Evolutionary conservation across 73 alveolate genomes (phyloP), one percentile per base, ranked within the genome.

Genomic region (Paramecium sonneborni): DNA sequence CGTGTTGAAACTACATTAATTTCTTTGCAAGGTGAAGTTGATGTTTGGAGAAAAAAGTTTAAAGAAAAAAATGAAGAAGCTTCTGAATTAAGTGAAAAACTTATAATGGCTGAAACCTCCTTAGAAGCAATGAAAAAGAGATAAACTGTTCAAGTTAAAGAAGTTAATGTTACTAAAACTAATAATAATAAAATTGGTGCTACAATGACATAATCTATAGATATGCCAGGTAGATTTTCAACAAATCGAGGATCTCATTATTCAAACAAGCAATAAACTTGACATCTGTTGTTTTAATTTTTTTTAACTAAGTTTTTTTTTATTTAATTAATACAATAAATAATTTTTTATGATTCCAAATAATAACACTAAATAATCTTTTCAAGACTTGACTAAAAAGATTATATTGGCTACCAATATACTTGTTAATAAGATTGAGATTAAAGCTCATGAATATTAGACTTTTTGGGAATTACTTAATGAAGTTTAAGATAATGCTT

Each of bases 401-500:
- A 62, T 62, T 21, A 62, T 32, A 30, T 30, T 30, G 48, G 18
- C 84, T 32, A 62, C 39, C 3, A 62, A 62, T 30, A 62, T 62
- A 11, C 44, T 74, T 28, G 87, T 28, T 14, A 79, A 46, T 8
- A 79, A 79, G 21, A 44, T 79, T 1, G 90, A 79, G 20, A 79
- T 79, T 24, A 79, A 79, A 14, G 44, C 69, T 41, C 24, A 39
- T 41, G 90, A 79, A 34, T 79, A 79, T 79, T 30, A 21, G 30
- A 24, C 74, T 15, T 79, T 79, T 79, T 79, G 90, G 90, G 90
- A 79, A 43, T 43, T 43, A 23, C 32, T 79, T 9, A 43, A 39
- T 43, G 90, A 79, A 79, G 90, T 43, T 9, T 26, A 18, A 6
- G 74, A 79, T 23, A 79, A 79, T 79, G 90, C 74, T 39, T 43